Base-by-base conservation (phyloP, 495 filamentous ascomycete genomes). In the Bryoglossum gracile region DNA sequence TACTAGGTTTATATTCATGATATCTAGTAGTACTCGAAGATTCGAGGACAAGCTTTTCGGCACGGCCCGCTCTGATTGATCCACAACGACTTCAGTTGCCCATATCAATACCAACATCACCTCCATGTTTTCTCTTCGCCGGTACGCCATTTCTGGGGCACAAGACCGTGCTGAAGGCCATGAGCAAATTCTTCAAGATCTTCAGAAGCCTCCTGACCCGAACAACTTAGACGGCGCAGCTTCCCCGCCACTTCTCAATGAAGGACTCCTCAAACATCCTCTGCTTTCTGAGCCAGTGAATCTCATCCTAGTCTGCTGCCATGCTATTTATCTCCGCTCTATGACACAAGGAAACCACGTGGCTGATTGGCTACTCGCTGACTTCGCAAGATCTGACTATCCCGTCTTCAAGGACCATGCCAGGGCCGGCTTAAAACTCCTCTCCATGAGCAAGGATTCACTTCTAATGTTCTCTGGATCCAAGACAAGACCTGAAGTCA, bases 261-360 rank as follows among this genome's bases (percentile, higher is more conserved):
- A 5, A 30, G 26, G 6, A 30, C 26, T 13, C 13, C 26, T 30
- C 13, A 5, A 30, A 44, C 23, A 28, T 4, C 13, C 26, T 14
- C 43, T 26, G 3, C 46, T 10, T 41, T 21, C 24, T 13, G 17
- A 41, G 32, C 36, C 53, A 36, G 55, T 28, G 9, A 44, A 84
- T 55, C 71, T 91, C 0, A 76, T 92, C 3, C 64, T 91, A 36
- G 83, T 91, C 39, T 89, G 86, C 64, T 87, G 87, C 55, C 87
- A 94, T 61, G 85, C 78, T 0, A 87, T 92, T 25, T 92, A 85
- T 71, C 62, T 74, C 14, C 80, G 82, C 35, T 84, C 83, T 0
- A 68, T 72, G n/a, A 65, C 65, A 2, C 65, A 71, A 4, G 85
- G 82, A 9, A 46, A 59, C 16, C 66, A 74, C 36, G 83, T 86